phyloP scores from a whole-genome alignment of 2,329 filamentous ascomycete genomes.

The Talaromyces sp. region DNA sequence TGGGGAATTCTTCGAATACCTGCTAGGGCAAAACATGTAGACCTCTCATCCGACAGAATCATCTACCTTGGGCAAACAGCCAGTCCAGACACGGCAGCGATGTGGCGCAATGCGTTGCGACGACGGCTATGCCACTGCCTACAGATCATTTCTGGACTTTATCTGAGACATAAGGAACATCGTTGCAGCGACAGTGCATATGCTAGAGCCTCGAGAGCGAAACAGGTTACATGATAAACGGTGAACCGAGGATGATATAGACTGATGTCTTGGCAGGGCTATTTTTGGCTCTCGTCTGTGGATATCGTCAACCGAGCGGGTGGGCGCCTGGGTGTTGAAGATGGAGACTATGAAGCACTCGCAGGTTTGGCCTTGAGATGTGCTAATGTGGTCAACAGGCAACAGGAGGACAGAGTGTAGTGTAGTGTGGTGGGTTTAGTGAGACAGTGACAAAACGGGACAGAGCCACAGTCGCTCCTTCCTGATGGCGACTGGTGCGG shows the following conservation, averaged over 20 bases:
- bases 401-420: background rate
- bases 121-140: conserved; percentile 6
- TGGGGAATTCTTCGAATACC: background rate
- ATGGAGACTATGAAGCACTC: background rate
- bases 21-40: background rate
- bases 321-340: background rate
- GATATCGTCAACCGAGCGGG: background rate
- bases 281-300: conserved; percentile 3
- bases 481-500: background rate
- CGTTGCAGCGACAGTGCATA: background rate
- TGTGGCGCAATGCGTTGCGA: conserved; percentile 10
- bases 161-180: background rate
- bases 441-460: background rate
- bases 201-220: background rate
- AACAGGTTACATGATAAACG: background rate
- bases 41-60: background rate
- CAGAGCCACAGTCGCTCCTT: background rate
- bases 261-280: background rate
- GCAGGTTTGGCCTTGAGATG: background rate
- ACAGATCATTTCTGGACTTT: background rate
- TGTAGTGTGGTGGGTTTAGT: background rate
- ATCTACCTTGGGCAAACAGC: background rate
- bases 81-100: background rate
- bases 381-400: background rate
- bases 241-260: background rate